Base-by-base conservation (phyloP, 768 basidiomycete species). In the Leucosporidium yakuticum region DNA sequence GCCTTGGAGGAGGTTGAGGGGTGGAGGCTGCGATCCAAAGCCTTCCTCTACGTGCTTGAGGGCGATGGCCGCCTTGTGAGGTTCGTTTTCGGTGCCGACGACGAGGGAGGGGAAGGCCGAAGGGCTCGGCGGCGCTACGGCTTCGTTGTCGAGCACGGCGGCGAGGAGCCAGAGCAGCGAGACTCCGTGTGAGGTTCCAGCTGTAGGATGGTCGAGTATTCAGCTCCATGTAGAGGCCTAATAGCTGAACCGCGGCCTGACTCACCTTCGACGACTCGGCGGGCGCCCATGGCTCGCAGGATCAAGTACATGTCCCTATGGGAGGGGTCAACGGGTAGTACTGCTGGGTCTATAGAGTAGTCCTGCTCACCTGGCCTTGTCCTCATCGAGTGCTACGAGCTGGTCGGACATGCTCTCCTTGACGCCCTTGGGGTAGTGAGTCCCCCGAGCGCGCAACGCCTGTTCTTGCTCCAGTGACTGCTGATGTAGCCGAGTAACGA, bases 131-230 rank as follows among this genome's bases (percentile, higher is more conserved):
- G 63, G 61, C 23, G 27, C 31, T 21, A 48, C 47, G 55, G 63
- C 53, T 53, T 68, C 47, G 34, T 62, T 69, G 48, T 61, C 59
- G 34, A 49, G 25, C 11, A 75, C 67, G n/a, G 71, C 74, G 11
- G 73, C 62, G 27, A 71, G 48, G 4, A 75, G 72, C 69, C 73
- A 75, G 64, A 75, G 70, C 39, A 71, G 67, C 23, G 67, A 69
- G 31, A 73, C 72, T n/a, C 74, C 74, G 50, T 66, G 71, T 56
- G 69, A 71, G 15, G 74, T 75, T 2, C 74, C 74, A 20, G 67
- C 71, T 65, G n/a, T 5, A 39, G 0, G 36, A 39, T 1, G 19
- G 34, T 14, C n/a, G 36, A 23, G 21, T 27, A 25, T 50, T n/a
- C 49, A 50, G 19, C 49, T 20, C 49, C n/a, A 20, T 50, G n/a